phyloP scores from a whole-genome alignment of 176 grass and related monocot genomes.

The Urochloa ruziziensis region DNA sequence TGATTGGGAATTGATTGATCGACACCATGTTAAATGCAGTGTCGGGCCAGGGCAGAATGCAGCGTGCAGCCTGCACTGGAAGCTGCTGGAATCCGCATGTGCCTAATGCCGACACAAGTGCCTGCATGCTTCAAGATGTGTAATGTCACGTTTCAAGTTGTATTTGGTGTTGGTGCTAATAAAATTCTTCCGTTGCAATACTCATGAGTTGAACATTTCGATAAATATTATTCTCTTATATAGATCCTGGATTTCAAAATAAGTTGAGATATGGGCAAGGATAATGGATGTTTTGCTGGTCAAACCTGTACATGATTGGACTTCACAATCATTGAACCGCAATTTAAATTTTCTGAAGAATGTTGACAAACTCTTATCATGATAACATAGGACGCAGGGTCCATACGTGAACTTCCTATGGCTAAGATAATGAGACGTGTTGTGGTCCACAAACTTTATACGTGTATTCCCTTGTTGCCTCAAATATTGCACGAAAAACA shows the following conservation, averaged over 20 bases:
- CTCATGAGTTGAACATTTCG: no score
- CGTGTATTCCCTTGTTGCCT: constrained; percentile 7
- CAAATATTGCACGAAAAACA: background rate
- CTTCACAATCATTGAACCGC: background rate
- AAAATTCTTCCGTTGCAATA: background rate
- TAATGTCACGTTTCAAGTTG: background rate
- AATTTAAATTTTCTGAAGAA: background rate
- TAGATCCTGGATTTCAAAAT: background rate
- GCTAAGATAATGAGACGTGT: background rate
- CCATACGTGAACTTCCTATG: background rate
- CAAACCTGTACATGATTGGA: background rate
- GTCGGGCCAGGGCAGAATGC: background rate
- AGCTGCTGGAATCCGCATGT: background rate
- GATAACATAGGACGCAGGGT: constrained; percentile 13
- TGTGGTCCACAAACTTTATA: constrained; percentile 26
- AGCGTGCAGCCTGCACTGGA: background rate
- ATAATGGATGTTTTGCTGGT: background rate
- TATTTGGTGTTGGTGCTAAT: background rate
- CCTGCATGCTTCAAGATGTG: background rate
- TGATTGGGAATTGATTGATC: background rate
- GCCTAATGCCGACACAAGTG: background rate
- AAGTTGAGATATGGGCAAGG: background rate
- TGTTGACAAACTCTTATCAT: background rate
- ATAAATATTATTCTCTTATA: no score
- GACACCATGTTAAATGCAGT: background rate